Evolutionary conservation across 1,284 basidiomycete species (phyloP).

Genomic region (Heterobasidion parviporum): DNA sequence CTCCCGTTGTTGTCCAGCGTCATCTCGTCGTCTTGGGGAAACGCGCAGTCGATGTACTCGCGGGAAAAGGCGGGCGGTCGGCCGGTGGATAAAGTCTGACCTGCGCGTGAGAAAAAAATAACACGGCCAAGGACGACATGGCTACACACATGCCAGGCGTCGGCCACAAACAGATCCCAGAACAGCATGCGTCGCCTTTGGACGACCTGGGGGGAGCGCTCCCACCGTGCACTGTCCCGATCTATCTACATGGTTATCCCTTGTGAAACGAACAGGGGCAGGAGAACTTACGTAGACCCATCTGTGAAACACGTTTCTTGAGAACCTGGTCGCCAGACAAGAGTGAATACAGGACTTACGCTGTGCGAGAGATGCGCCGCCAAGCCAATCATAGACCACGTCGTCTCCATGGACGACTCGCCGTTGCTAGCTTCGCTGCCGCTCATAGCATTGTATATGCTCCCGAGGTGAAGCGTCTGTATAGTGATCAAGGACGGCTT

Average conservation of each 20-base stretch:
- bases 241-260: constrained; percentile 17
- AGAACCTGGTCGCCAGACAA: neutral
- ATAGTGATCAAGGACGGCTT: constrained; percentile 27
- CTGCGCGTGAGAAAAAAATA: neutral
- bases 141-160: constrained; percentile 24
- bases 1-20: constrained; percentile 20
- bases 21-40: constrained; percentile 34
- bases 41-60: constrained; percentile 48
- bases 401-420: constrained; percentile 17
- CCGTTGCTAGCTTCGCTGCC: constrained; percentile 12
- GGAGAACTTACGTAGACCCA: constrained; percentile 19
- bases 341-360: constrained; percentile 9
- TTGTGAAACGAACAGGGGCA: neutral
- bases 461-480: constrained; percentile 20
- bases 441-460: constrained; percentile 17
- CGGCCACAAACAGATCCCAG: constrained; percentile 33
- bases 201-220: constrained; percentile 25
- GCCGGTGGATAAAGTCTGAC: constrained; percentile 26
- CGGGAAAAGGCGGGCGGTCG: constrained; percentile 53
- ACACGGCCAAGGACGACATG: constrained; percentile 9
- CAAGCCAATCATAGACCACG: constrained; percentile 18
- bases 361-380: constrained; percentile 18
- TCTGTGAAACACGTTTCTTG: constrained; percentile 9
- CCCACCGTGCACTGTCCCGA: constrained; percentile 35
- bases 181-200: constrained; percentile 33